phyloP scores from a whole-genome alignment of 192 early-diverging fungal genomes.

The Coemansia sp. region DNA sequence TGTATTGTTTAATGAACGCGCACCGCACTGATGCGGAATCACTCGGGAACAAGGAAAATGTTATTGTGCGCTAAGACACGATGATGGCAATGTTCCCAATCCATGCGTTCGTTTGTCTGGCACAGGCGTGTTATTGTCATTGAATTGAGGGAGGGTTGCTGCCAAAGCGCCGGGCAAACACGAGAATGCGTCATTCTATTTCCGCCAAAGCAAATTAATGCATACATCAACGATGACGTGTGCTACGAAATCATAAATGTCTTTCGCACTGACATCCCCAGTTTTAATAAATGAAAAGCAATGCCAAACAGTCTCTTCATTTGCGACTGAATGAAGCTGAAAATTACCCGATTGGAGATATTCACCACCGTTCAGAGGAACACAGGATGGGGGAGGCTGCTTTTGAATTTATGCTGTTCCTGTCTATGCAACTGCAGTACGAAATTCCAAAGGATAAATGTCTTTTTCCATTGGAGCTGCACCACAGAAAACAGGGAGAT shows the following conservation, averaged over 20 bases:
- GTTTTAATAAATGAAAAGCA: neutral
- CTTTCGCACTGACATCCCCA: neutral
- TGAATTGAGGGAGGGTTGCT: neutral
- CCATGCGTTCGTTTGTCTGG: no score
- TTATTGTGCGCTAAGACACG: no score
- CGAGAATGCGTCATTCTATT: neutral
- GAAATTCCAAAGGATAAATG: neutral
- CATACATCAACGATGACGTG: neutral
- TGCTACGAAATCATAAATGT: neutral
- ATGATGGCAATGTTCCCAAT: neutral
- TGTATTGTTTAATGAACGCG: neutral
- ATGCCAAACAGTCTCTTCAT: neutral
- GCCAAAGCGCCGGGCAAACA: neutral
- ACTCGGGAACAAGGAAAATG: no score
- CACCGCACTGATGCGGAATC: neutral
- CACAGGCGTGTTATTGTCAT: neutral
- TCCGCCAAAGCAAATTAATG: constrained; percentile 5
- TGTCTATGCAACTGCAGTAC: neutral
- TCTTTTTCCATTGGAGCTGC: neutral
- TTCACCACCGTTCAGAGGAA: neutral
- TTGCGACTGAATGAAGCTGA: neutral
- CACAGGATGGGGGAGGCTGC: neutral
- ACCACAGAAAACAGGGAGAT: neutral
- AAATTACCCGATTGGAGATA: neutral
- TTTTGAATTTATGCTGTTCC: neutral